Evolutionary conservation across 371 early-diverging fungal species (phyloP).

Genomic region (Mortierella sp.): DNA sequence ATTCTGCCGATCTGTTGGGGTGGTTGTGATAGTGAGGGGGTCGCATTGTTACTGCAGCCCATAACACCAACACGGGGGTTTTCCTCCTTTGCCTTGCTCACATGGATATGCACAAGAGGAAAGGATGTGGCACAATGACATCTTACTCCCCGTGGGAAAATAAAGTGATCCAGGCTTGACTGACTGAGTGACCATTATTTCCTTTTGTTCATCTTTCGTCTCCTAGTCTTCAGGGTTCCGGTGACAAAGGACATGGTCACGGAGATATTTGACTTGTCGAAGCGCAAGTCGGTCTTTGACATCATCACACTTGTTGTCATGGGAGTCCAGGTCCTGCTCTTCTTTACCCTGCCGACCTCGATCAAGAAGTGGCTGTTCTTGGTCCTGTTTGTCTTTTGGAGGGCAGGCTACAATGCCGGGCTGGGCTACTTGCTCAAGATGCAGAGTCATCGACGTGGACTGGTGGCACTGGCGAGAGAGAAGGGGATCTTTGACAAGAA

Average conservation of each 20-base stretch:
- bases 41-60: background rate
- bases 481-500: conserved; percentile 73
- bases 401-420: conserved; percentile 88
- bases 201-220: background rate
- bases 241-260: conserved; percentile 82
- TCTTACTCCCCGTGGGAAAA: background rate
- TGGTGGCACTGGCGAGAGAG: conserved; percentile 77
- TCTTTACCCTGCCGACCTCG: conserved; percentile 70
- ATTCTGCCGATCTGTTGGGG: background rate
- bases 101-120: background rate
- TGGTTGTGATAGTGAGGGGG: background rate
- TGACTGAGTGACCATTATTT: background rate
- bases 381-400: conserved; percentile 86
- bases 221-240: conserved; percentile 78
- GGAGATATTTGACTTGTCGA: conserved; percentile 74
- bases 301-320: conserved; percentile 77
- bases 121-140: background rate
- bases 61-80: no score
- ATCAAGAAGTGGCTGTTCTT: conserved; percentile 71
- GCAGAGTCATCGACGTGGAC: conserved; percentile 81
- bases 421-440: conserved; percentile 85
- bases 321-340: conserved; percentile 73
- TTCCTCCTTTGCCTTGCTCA: background rate
- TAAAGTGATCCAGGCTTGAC: background rate
- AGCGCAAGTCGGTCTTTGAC: conserved; percentile 83